Evolutionary conservation across 176 grass and related monocot genomes (phyloP).

Genomic region (Carex myosuroides): DNA sequence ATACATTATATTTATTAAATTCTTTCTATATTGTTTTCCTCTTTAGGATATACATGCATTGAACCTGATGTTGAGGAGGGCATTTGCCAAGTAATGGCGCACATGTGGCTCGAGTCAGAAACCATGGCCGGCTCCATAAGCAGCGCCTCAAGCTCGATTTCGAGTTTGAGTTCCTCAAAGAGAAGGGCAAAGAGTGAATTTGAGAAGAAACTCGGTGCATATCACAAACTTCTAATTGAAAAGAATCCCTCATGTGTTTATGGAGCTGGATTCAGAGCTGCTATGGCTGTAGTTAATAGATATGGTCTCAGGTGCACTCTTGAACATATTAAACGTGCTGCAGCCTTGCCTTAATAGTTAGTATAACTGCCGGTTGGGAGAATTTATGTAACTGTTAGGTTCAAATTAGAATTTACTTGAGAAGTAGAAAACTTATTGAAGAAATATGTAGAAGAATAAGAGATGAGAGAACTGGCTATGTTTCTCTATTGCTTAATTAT

Average conservation of each 20-base stretch:
- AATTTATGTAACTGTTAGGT: background rate
- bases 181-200: constrained; percentile 43
- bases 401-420: background rate
- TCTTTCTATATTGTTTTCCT: background rate
- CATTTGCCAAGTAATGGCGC: constrained; percentile 73
- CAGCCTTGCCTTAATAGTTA: constrained; percentile 35
- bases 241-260: constrained; percentile 48
- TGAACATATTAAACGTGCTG: constrained; percentile 51
- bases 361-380: background rate
- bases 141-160: background rate
- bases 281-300: constrained; percentile 37
- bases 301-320: constrained; percentile 59
- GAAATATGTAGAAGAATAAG: background rate
- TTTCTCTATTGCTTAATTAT: background rate
- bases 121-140: constrained; percentile 38
- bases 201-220: constrained; percentile 52
- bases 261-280: constrained; percentile 59
- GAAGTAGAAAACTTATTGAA: background rate
- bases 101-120: constrained; percentile 84
- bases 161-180: constrained; percentile 30
- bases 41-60: constrained; percentile 47
- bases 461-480: background rate
- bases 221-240: constrained; percentile 56
- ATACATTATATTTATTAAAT: background rate
- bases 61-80: constrained; percentile 67